These are phyloP conservation scores for Fusarium sororula DNA, from an alignment of 2,329 filamentous ascomycete genomes.

Conservation along the genomic window DNA sequence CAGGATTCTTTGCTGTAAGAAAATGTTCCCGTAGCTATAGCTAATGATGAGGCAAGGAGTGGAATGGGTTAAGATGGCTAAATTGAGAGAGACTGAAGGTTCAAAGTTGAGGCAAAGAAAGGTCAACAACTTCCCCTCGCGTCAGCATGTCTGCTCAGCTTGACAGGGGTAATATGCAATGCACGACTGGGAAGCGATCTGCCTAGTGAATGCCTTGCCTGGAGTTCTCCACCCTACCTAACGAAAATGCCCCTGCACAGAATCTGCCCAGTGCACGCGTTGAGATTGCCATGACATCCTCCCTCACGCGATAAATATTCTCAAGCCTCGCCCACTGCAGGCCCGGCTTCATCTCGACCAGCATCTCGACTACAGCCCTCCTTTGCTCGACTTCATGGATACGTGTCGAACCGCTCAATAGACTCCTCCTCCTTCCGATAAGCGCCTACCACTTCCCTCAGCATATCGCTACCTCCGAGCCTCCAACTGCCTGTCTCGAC, in stretches of 20 bases:
- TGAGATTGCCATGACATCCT: neutral
- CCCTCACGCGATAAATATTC: neutral
- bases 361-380: neutral
- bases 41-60: rapidly evolving
- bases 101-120: too few relatives aligned
- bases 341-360: neutral
- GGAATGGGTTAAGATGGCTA: too few relatives aligned
- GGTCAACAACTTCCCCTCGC: too few relatives aligned
- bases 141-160: too few relatives aligned
- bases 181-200: too few relatives aligned
- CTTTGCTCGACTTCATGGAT: neutral
- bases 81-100: too few relatives aligned
- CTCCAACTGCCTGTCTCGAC: neutral
- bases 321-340: neutral
- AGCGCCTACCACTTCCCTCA: neutral
- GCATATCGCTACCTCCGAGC: neutral
- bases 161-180: too few relatives aligned
- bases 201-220: too few relatives aligned
- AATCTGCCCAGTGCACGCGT: too few relatives aligned
- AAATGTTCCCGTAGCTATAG: rapidly evolving
- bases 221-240: too few relatives aligned
- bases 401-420: rapidly evolving
- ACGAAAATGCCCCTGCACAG: too few relatives aligned
- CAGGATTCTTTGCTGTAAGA: too few relatives aligned
- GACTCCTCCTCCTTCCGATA: neutral